Conservation (phyloP, 352 stramenopile species). For the Pythium chondricola region DNA sequence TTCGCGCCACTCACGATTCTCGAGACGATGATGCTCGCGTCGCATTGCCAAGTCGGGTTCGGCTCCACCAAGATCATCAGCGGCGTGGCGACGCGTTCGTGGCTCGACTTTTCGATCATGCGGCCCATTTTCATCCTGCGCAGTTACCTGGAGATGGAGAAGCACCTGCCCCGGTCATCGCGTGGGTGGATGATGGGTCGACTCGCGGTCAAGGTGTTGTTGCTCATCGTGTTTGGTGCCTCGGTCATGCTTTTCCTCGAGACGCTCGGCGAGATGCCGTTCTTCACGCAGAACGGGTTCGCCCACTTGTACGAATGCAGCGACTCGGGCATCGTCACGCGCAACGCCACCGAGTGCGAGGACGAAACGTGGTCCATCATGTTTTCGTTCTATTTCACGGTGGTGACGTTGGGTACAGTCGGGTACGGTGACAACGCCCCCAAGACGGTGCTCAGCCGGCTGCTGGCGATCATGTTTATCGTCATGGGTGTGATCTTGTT, state of each 20-base stretch:
- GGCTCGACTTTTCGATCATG: constrained; percentile 85
- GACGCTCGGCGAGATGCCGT: constrained; percentile 77
- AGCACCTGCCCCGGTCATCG: constrained; percentile 53
- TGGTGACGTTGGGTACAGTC: constrained; percentile 86
- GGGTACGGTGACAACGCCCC: constrained; percentile 84
- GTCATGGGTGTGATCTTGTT: constrained; percentile 85
- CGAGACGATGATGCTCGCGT: constrained; percentile 65
- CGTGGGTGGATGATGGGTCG: constrained; percentile 81
- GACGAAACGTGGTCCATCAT: constrained; percentile 82
- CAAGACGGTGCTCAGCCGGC: constrained; percentile 72
- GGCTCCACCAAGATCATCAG: constrained; percentile 52
- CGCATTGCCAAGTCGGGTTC: constrained; percentile 71
- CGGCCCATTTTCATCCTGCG: constrained; percentile 71
- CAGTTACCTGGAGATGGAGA: constrained; percentile 84
- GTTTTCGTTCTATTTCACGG: constrained; percentile 87
- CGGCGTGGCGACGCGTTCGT: constrained; percentile 57
- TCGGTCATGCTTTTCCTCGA: constrained; percentile 86
- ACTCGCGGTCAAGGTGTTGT: constrained; percentile 69
- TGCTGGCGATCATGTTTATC: constrained; percentile 87
- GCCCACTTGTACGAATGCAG: constrained; percentile 71
- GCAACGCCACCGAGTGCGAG: constrained; percentile 36
- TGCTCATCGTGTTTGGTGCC: constrained; percentile 77
- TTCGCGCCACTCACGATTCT: constrained; percentile 70
- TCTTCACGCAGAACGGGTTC: constrained; percentile 74
- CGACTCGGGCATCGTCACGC: constrained; percentile 49